Percentiles rank a stretch among this genome's conserved stretches.
Conservation (phyloP, 108 stramenopile genomes). For the Skeletonema menzelii region DNA sequence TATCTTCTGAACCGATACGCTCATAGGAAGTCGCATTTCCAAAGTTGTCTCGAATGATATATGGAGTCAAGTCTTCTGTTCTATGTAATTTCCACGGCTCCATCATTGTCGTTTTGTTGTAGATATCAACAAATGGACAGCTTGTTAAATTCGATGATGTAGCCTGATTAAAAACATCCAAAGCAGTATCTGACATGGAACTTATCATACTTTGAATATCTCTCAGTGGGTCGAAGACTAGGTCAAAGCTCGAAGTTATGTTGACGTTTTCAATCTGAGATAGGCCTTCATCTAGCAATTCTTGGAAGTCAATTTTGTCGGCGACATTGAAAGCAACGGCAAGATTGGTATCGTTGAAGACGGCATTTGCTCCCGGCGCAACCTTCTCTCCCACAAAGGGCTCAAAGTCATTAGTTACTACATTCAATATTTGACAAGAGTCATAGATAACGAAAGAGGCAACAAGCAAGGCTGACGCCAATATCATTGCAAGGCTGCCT, state of each 20-base stretch:
- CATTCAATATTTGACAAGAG: conserved; percentile 29
- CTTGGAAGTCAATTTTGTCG: conserved; percentile 49
- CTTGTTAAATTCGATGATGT: conserved; percentile 19
- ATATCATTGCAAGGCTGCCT: conserved; percentile 20
- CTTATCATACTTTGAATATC: conserved; percentile 32
- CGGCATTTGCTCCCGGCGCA: conserved; percentile 40
- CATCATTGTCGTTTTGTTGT: conserved; percentile 32
- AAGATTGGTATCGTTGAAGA: conserved; percentile 49
- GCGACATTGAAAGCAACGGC: conserved; percentile 47
- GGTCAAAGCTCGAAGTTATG: conserved; percentile 26
- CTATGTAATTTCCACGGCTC: conserved; percentile 34
- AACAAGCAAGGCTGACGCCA: conserved; percentile 31
- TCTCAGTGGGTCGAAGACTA: conserved; percentile 31
- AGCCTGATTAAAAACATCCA: conserved; percentile 31
- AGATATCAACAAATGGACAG: conserved; percentile 38
- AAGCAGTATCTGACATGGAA: conserved; percentile 21
- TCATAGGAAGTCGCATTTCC: conserved; percentile 20
- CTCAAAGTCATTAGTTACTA: conserved; percentile 44
- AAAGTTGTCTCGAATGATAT: conserved; percentile 31
- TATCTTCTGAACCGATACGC: conserved; percentile 21
- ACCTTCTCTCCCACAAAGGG: conserved; percentile 48
- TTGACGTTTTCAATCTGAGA: conserved; percentile 33
- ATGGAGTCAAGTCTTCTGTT: conserved; percentile 13
- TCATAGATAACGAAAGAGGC: conserved; percentile 34
- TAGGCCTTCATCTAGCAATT: conserved; percentile 45